Evolutionary conservation across 108 stramenopile genomes (phyloP).

Genomic region (Cyclotella atomus): DNA sequence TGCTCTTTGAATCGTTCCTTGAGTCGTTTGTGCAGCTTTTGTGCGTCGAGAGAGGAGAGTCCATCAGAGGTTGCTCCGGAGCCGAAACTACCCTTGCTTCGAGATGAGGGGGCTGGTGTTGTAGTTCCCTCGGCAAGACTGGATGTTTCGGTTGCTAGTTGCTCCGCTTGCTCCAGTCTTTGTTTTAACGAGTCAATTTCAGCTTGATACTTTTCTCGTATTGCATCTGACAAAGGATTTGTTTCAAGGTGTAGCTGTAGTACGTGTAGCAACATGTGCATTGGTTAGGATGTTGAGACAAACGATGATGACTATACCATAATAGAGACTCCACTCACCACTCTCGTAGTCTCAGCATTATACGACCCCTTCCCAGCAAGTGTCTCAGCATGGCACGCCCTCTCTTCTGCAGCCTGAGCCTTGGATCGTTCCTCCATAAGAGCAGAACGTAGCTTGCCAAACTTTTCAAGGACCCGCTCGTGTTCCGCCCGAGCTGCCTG

Average conservation of each 20-base stretch:
- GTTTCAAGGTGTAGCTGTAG: slow-evolving; percentile 57
- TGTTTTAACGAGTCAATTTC: slow-evolving; percentile 66
- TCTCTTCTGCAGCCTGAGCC: slow-evolving; percentile 69
- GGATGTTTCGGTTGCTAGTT: neutral
- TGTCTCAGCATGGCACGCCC: slow-evolving; percentile 72
- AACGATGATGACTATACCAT: too few species aligned
- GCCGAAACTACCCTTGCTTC: slow-evolving; percentile 36
- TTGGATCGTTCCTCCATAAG: slow-evolving; percentile 76
- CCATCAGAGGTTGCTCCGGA: slow-evolving; percentile 19
- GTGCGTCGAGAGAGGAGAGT: slow-evolving; percentile 63
- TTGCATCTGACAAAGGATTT: slow-evolving; percentile 76
- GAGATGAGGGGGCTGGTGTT: slow-evolving; percentile 28
- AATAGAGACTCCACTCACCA: slow-evolving; percentile 39
- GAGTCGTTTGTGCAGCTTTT: slow-evolving; percentile 89
- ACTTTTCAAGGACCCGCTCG: slow-evolving; percentile 77
- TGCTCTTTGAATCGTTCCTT: slow-evolving; percentile 92
- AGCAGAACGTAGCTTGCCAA: slow-evolving; percentile 74
- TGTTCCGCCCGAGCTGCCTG: slow-evolving; percentile 46
- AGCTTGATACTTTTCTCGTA: slow-evolving; percentile 59
- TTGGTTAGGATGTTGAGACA: too few species aligned
- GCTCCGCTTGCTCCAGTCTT: slow-evolving; percentile 56
- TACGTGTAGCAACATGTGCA: neutral
- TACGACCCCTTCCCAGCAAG: slow-evolving; percentile 89
- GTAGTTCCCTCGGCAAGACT: slow-evolving; percentile 1
- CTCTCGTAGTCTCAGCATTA: slow-evolving; percentile 75